Evolutionary conservation across 257 asterid genomes (phyloP).

Genomic region (Solanum dulcamara): DNA sequence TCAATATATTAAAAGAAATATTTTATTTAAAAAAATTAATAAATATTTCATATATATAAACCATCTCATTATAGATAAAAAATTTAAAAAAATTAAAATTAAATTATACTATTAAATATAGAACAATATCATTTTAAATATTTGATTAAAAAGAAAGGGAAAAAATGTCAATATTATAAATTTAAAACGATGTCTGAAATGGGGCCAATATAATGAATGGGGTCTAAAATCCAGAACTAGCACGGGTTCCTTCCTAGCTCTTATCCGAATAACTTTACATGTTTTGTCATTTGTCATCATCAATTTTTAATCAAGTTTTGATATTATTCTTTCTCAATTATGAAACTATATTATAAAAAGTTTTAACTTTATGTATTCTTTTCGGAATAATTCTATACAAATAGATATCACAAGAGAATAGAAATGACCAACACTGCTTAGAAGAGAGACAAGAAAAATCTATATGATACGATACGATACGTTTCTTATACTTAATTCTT

Average conservation of each 20-base stretch:
- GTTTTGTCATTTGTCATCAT: not conserved
- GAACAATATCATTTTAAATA: not conserved
- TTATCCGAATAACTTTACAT: not conserved
- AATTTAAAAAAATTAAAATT: too few species aligned
- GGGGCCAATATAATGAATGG: not conserved
- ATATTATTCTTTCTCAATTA: not conserved
- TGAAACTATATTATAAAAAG: not conserved
- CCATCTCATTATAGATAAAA: too few species aligned
- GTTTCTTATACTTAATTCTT: not conserved
- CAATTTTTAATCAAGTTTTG: not conserved
- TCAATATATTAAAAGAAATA: not conserved
- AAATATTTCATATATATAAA: too few species aligned
- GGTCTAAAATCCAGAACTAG: not conserved
- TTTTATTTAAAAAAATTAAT: too few species aligned
- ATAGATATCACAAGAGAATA: not conserved
- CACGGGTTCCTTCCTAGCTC: not conserved
- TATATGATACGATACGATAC: not conserved
- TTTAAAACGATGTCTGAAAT: not conserved
- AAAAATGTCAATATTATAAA: too few species aligned
- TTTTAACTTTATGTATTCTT: not conserved
- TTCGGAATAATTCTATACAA: not conserved
- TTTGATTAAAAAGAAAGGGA: too few species aligned
- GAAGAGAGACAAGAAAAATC: not conserved
- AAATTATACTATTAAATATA: not conserved
- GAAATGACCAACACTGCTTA: not conserved